phyloP scores from a whole-genome alignment of 169 alveolate genomes.

The Eimeria sp. region DNA sequence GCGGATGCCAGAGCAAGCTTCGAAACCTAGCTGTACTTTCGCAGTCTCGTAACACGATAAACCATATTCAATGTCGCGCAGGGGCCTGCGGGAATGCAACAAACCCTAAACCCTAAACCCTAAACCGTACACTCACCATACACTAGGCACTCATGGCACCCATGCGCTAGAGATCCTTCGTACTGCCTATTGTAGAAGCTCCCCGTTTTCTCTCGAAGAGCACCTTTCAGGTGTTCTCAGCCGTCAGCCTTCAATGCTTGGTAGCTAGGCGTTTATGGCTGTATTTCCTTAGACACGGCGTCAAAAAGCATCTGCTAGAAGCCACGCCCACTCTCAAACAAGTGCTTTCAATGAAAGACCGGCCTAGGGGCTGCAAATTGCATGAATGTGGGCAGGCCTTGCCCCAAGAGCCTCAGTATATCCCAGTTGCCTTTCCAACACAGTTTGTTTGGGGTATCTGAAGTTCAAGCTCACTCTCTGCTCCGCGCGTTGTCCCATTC shows the following conservation, averaged over 20 bases:
- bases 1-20: no score
- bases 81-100: no score
- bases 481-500: background rate
- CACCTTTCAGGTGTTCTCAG: background rate
- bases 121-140: no score
- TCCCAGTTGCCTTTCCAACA: background rate
- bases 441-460: background rate
- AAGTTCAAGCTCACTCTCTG: background rate
- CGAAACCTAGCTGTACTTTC: no score
- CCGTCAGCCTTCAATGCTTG: background rate
- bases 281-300: background rate
- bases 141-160: background rate
- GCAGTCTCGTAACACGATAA: no score
- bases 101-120: no score
- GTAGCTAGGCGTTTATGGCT: background rate
- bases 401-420: background rate
- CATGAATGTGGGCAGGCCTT: background rate
- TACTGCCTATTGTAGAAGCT: background rate
- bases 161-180: background rate
- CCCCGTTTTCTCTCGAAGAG: background rate
- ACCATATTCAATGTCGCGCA: no score
- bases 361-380: background rate
- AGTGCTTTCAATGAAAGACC: background rate
- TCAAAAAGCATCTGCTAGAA: background rate
- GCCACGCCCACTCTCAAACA: no score